Conservation (phyloP, 192 early-diverging fungal species). For the Podila verticillata region DNA sequence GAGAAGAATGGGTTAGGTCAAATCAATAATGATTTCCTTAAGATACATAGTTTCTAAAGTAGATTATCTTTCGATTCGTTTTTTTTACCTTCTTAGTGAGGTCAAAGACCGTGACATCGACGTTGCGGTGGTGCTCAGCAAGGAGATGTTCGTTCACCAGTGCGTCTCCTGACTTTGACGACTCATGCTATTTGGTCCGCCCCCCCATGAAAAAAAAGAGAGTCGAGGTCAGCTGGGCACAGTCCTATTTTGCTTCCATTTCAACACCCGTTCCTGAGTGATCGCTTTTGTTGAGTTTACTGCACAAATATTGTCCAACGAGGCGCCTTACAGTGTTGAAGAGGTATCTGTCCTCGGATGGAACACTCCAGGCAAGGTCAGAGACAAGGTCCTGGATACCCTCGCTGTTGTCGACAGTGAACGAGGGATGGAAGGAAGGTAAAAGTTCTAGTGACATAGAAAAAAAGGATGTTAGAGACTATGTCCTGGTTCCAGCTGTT, state of each 20-base stretch:
- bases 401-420: slow-evolving; percentile 26
- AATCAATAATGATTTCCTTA: background rate
- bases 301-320: background rate
- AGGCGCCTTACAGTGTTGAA: slow-evolving; percentile 35
- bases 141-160: slow-evolving; percentile 47
- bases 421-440: slow-evolving; percentile 31
- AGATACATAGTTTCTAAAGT: background rate
- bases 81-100: slow-evolving; percentile 24
- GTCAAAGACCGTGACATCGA: slow-evolving; percentile 47
- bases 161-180: slow-evolving; percentile 40
- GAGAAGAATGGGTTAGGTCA: background rate
- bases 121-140: slow-evolving; percentile 42
- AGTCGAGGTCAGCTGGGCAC: slow-evolving; percentile 10
- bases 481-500: no score
- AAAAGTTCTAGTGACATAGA: slow-evolving; percentile 19
- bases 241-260: background rate
- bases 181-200: slow-evolving; percentile 26
- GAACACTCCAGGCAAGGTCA: slow-evolving; percentile 30
- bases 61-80: background rate
- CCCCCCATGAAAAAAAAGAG: background rate
- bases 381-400: slow-evolving; percentile 36
- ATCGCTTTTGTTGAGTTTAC: background rate
- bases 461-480: background rate
- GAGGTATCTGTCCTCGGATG: slow-evolving; percentile 31
- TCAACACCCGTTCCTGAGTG: background rate